Evolutionary conservation across 2,329 filamentous ascomycete species (phyloP), one percentile per base, ranked within the genome.

Genomic region (Hawksworthiomyces lignivorus): DNA sequence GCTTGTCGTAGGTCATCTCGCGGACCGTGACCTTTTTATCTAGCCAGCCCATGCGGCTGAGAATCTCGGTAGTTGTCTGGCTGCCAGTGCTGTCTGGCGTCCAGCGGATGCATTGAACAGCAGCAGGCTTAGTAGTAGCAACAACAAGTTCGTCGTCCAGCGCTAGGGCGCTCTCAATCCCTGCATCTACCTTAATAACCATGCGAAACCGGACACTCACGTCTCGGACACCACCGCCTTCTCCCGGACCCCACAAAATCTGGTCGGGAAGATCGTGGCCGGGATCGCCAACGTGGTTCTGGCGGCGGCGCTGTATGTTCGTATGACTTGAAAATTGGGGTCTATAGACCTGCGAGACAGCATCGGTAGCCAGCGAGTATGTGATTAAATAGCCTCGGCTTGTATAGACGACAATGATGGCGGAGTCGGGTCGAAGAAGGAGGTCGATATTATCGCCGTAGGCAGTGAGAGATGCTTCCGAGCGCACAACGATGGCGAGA

Each of bases 21-120:
- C 73, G 69, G 40, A 97, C 77, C 2, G 73, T 77, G 2, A 75
- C 72, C 61, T 85, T 90, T 60, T 86, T 89, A 39, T 82, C 79
- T 18, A 96, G 64, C 82, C 88, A 95, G 36, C 76, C 66, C 80
- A 96, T 94, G 41, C 85, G 83, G 55, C 82, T 89, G 47, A 97
- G 67, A 7, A 97, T 72, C 62, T 97, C 89, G 1, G 92, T 96
- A 52, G 80, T 88, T 3, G 89, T 96, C 62, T 97, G 90, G 47
- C 76, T 83, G 17, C 86, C 85, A 26, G 73, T 76, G 50, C 74
- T 82, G 58, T 95, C 89, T 1, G 89, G 85, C 0, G 83, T 84
- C 92, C 92, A 98, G 45, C 85, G 80, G 52, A 98, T 97, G 63
- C 89, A 96, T 62, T 98, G 92, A 14, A 97, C 80, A n/a, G 92